phyloP scores from a whole-genome alignment of 768 basidiomycete genomes.

The Dentipellis fragilis region DNA sequence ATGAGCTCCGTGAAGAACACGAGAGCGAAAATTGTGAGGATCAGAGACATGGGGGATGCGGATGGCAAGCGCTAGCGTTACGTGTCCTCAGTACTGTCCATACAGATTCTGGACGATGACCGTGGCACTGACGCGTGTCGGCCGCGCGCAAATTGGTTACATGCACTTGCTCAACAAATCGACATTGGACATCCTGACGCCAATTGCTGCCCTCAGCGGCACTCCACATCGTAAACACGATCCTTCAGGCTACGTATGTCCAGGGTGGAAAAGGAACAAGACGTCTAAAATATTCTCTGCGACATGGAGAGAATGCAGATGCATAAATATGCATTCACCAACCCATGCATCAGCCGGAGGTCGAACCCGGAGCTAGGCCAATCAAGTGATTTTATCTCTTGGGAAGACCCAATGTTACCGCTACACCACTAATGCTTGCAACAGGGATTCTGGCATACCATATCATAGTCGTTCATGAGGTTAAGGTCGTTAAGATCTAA shows the following conservation, averaged over 20 bases:
- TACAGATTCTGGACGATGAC: neutral
- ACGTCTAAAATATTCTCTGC: neutral
- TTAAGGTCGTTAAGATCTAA: no score
- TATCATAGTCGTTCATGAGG: no score
- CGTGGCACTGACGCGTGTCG: no score
- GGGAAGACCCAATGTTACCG: conserved; percentile 88
- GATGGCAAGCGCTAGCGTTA: no score
- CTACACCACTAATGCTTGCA: conserved; percentile 48
- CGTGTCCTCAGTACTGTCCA: neutral
- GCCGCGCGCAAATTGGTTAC: neutral
- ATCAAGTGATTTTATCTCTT: conserved; percentile 21
- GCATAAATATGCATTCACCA: neutral
- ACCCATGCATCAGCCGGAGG: conserved; percentile 41
- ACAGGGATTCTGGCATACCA: no score
- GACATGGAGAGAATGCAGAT: neutral
- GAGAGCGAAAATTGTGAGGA: conserved; percentile 71
- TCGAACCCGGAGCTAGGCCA: conserved; percentile 54
- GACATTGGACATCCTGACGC: neutral
- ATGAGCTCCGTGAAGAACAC: conserved; percentile 79
- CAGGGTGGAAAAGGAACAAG: no score
- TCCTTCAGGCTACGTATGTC: neutral
- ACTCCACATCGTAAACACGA: neutral
- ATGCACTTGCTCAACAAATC: neutral
- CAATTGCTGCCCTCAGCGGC: neutral
- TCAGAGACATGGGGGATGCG: conserved; percentile 51